These are phyloP conservation scores for Vigna unguiculata DNA, from an alignment of 306 rosid genomes.

Conservation along the genomic window DNA sequence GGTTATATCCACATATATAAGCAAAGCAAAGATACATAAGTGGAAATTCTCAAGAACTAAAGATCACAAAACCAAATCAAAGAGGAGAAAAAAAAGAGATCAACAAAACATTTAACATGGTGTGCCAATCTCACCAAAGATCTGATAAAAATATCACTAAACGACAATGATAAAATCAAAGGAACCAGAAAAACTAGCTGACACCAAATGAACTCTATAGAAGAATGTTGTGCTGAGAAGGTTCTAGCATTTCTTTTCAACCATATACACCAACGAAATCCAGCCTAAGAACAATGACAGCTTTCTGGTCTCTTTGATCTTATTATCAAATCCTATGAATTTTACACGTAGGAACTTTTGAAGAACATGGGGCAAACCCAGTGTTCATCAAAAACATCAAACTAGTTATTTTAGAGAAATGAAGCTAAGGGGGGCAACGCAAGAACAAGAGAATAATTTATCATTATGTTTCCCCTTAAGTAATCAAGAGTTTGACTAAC, in stretches of 20 bases:
- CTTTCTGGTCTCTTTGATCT: background rate
- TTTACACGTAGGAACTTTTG: too few relatives aligned
- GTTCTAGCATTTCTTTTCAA: background rate
- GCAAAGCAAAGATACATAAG: background rate
- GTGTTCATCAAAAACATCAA: background rate
- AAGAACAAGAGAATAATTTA: background rate
- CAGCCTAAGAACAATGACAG: background rate
- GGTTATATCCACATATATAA: background rate
- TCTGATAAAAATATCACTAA: background rate
- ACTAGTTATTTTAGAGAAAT: background rate
- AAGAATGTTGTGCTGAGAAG: background rate
- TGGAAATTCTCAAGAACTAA: background rate
- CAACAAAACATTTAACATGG: background rate
- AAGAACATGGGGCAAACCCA: too few relatives aligned
- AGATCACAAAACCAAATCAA: background rate
- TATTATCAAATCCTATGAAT: background rate
- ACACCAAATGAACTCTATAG: background rate
- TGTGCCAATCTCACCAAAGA: background rate
- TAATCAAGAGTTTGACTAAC: too few relatives aligned
- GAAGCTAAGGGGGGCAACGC: background rate
- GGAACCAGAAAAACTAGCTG: background rate
- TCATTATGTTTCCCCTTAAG: background rate
- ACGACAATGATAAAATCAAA: background rate
- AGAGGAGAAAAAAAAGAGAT: background rate
- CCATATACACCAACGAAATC: background rate